A percentile compares a stretch with the other conserved stretches of the same genome.
phyloP scores from a whole-genome alignment of 805 yeast genomes.

The Candida vaughaniae region DNA sequence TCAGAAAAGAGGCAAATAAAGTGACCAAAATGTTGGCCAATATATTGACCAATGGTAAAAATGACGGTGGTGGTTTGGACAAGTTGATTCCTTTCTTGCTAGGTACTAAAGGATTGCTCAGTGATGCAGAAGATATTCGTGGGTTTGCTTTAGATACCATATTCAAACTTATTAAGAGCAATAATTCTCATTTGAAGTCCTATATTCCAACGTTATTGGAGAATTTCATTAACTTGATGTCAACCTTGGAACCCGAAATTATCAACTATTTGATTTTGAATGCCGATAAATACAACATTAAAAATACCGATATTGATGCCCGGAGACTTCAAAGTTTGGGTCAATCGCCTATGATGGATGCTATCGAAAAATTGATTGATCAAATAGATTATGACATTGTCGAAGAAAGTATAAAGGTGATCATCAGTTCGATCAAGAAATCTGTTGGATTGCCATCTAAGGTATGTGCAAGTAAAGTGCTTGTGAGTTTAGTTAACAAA shows the following conservation, averaged over 20 bases:
- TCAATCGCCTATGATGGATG: conserved; percentile 84
- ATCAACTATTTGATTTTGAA: conserved; percentile 82
- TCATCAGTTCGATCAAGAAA: conserved; percentile 57
- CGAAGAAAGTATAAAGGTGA: conserved; percentile 46
- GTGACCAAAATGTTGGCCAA: conserved; percentile 68
- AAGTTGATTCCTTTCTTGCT: conserved; percentile 74
- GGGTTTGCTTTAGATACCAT: conserved; percentile 73
- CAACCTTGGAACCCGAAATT: conserved; percentile 88
- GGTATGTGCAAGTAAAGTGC: conserved; percentile 74
- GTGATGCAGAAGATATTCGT: conserved; percentile 84
- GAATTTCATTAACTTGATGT: conserved; percentile 69
- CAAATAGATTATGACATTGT: conserved; percentile 49
- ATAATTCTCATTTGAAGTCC: conserved; percentile 59
- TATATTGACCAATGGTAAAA: conserved; percentile 46
- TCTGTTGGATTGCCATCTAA: conserved; percentile 91
- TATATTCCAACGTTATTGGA: conserved; percentile 68
- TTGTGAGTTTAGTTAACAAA: conserved; percentile 62
- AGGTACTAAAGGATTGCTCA: conserved; percentile 75
- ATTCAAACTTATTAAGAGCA: conserved; percentile 64
- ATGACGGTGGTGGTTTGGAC: conserved; percentile 40
- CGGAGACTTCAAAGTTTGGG: conserved; percentile 72
- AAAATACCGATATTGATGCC: conserved; percentile 70
- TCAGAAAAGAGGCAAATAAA: conserved; percentile 73
- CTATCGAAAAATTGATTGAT: conserved; percentile 69
- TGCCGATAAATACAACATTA: conserved; percentile 82